Percentiles rank a stretch among this genome's conserved stretches.
These are phyloP conservation scores for Lodderomyces metapsilosis DNA, from an alignment of 1,139 yeast species.

Conservation along the genomic window DNA sequence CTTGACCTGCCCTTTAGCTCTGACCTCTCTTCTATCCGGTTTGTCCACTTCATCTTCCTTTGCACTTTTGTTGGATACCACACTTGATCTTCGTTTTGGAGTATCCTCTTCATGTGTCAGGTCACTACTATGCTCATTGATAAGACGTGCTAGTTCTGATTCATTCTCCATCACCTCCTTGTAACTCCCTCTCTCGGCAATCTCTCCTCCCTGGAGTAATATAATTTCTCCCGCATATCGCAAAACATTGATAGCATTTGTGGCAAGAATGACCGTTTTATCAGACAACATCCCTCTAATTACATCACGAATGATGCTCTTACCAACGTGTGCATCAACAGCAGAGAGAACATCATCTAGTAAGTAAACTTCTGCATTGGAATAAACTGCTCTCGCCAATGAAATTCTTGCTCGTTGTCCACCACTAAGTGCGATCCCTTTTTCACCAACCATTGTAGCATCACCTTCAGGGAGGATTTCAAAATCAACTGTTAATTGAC, in stretches of 20 bases:
- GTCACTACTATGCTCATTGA: slow-evolving; percentile 21
- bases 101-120: slow-evolving; percentile 13
- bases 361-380: slow-evolving; percentile 38
- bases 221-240: slow-evolving; percentile 29
- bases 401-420: slow-evolving; percentile 46
- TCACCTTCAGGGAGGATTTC: slow-evolving; percentile 41
- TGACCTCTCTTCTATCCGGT: slow-evolving; percentile 27
- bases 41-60: slow-evolving; percentile 17
- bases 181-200: slow-evolving; percentile 34
- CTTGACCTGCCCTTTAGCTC: slow-evolving; percentile 30
- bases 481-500: slow-evolving; percentile 37
- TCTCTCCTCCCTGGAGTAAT: slow-evolving; percentile 26
- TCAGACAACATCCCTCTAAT: slow-evolving; percentile 29
- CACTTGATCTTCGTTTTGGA: slow-evolving; percentile 1
- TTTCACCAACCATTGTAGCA: slow-evolving; percentile 42
- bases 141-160: slow-evolving; percentile 23
- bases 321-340: slow-evolving; percentile 42
- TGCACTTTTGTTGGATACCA: slow-evolving; percentile 19
- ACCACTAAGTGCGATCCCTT: slow-evolving; percentile 45
- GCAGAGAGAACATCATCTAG: slow-evolving; percentile 41
- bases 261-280: slow-evolving; percentile 36
- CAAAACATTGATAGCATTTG: slow-evolving; percentile 38
- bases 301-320: slow-evolving; percentile 31
- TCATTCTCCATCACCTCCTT: slow-evolving; percentile 21
- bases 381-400: slow-evolving; percentile 42